Conservation (phyloP, 169 alveolate species). For the Eimeria falciformis region DNA sequence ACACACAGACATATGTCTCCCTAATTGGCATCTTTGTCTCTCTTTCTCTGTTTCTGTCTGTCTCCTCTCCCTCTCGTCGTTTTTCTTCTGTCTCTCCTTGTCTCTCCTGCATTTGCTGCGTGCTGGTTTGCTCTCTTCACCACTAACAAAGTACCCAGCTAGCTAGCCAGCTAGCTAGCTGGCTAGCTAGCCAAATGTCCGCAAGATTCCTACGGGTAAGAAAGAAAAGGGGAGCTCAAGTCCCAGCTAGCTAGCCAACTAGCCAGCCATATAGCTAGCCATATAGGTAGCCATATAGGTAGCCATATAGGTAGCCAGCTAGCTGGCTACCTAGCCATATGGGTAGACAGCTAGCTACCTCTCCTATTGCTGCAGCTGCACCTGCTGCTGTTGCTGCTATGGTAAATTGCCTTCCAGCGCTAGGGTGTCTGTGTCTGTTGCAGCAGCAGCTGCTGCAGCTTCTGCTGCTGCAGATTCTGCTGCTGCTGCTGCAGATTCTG, state of each 20-base stretch:
- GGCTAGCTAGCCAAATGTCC: neutral
- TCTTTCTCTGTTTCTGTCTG: too few relatives aligned
- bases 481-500: neutral
- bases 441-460: neutral
- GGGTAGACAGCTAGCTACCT: neutral
- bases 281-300: neutral
- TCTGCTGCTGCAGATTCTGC: neutral
- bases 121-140: neutral
- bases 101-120: conserved; percentile 4
- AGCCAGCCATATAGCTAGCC: neutral
- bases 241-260: neutral
- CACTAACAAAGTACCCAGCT: too few relatives aligned
- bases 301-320: neutral
- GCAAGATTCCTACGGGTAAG: neutral
- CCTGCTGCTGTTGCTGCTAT: neutral
- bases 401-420: neutral
- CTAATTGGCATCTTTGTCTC: too few relatives aligned
- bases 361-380: too few relatives aligned
- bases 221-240: neutral
- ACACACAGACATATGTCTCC: too few relatives aligned
- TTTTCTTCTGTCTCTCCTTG: neutral
- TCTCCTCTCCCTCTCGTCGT: neutral
- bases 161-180: neutral
- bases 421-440: neutral
- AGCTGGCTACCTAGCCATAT: neutral